Evolutionary conservation across 176 grass and related monocot species (phyloP), one percentile per base, ranked within the genome.

Genomic region (Canna indica): DNA sequence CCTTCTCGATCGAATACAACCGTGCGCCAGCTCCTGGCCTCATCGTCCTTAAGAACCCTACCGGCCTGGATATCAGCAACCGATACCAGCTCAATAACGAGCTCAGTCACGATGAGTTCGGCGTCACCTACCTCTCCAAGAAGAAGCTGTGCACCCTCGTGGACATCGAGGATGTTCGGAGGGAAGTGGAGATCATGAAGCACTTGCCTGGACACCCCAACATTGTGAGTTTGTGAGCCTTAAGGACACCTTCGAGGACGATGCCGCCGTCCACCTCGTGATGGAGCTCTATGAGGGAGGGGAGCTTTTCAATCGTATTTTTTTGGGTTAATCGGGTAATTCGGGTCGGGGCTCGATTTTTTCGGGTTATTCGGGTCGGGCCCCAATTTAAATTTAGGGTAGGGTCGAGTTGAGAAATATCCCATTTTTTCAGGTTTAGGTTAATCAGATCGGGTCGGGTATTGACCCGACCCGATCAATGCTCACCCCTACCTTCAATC

Each of bases 111-210:
- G 69, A 47, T 18, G 69, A 71, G 69, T 71, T 71, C 29, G 69
- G 69, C 20, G 7, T 71, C 47, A 71, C 69, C 18, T 71, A 54
- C 42, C 69, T 71, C 47, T 71, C 69, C 28, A 71, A 71, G 69
- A 71, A 71, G 69, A 71, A 71, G 69, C 69, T 71, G 46, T 29
- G 47, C 18, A 71, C 69, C 30, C 44, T 47, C 17, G 69, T 71
- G 26, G 69, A 71, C 69, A 54, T 71, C 47, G 69, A 71, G 30
- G 69, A 71, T 17, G 69, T 71, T 29, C 69, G 69, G 47, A 48
- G 69, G 46, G 69, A 71, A 16, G 69, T 71, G 47, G 69, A 71
- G 69, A 71, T 71, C 69, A 71, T 71, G 69, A 71, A 8, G 69
- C 30, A 71, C 42, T 54, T 71, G 47, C 69, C 69, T 1, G 48